These are phyloP conservation scores for Globisporangium apiculatum DNA, from an alignment of 352 stramenopile species.

Conservation along the genomic window DNA sequence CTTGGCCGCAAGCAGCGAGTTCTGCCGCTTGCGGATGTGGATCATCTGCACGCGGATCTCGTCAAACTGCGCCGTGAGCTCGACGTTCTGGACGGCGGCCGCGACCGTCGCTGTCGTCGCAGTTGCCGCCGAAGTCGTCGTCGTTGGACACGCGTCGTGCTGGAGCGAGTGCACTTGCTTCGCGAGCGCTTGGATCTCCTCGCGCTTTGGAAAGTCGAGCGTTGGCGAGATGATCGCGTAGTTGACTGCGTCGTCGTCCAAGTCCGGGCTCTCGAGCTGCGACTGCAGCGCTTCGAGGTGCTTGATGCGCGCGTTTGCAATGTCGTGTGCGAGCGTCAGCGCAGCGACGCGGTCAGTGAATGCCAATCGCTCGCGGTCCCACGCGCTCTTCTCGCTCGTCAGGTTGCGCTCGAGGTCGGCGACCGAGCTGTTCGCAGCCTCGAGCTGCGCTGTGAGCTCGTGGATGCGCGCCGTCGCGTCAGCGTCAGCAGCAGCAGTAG, in stretches of 20 bases:
- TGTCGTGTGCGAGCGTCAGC: constrained; percentile 16
- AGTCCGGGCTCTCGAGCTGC: constrained; percentile 23
- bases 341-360: constrained; percentile 14
- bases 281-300: constrained; percentile 30
- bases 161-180: constrained; percentile 10
- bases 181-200: constrained; percentile 23
- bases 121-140: not conserved
- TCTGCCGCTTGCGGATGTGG: constrained; percentile 17
- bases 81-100: not conserved
- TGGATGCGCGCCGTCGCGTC: constrained; percentile 2
- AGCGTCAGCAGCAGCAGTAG: not conserved
- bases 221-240: constrained; percentile 39
- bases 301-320: constrained; percentile 19
- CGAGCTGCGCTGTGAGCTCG: constrained; percentile 7
- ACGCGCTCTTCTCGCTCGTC: constrained; percentile 3
- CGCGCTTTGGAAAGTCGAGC: constrained; percentile 38
- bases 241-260: constrained; percentile 27
- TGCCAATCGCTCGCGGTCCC: constrained; percentile 6
- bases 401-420: constrained; percentile 12
- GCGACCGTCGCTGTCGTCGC: not conserved
- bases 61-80: constrained; percentile 11
- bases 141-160: constrained; percentile 1
- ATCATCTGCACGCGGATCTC: constrained; percentile 17
- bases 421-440: constrained; percentile 2
- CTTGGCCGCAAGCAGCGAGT: constrained; percentile 13